Conservation (phyloP, 2,329 filamentous ascomycete species). For the Aureobasidium sp. region DNA sequence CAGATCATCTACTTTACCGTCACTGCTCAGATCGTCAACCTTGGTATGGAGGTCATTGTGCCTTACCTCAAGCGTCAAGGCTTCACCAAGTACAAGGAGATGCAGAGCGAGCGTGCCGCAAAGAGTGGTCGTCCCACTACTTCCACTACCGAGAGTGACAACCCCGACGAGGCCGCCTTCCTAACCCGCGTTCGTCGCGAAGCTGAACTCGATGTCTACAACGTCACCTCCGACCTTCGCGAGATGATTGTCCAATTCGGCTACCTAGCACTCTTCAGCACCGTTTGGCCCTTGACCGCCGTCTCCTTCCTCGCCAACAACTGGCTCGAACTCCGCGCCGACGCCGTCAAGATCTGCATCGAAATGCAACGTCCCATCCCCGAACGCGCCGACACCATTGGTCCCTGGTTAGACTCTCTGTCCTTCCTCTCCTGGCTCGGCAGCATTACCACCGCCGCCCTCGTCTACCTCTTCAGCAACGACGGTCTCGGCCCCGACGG, state of each 20-base stretch:
- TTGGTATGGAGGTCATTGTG: constrained; percentile 74
- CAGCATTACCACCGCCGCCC: constrained; percentile 74
- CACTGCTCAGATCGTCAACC: constrained; percentile 83
- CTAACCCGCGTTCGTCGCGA: constrained; percentile 74
- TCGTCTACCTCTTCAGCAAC: constrained; percentile 82
- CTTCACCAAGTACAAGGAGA: constrained; percentile 69
- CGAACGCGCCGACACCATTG: constrained; percentile 85
- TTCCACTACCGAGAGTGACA: constrained; percentile 45
- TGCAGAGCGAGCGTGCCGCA: constrained; percentile 52
- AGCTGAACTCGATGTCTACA: constrained; percentile 72
- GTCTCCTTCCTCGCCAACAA: constrained; percentile 89
- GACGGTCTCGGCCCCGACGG: constrained; percentile 57
- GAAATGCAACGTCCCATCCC: constrained; percentile 85
- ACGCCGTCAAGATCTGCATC: constrained; percentile 88
- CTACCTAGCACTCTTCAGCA: constrained; percentile 84
- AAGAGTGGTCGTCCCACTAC: constrained; percentile 46
- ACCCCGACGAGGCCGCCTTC: constrained; percentile 70
- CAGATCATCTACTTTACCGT: constrained; percentile 96
- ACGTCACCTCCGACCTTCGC: constrained; percentile 81
- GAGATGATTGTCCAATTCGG: constrained; percentile 85
- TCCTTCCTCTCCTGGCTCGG: constrained; percentile 89
- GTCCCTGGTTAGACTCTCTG: constrained; percentile 79
- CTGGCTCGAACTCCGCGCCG: constrained; percentile 88
- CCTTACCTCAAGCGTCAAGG: constrained; percentile 76
- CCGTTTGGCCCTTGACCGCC: constrained; percentile 89